Base-by-base conservation (phyloP, 257 asterid species). In the Agastache rugosa region DNA sequence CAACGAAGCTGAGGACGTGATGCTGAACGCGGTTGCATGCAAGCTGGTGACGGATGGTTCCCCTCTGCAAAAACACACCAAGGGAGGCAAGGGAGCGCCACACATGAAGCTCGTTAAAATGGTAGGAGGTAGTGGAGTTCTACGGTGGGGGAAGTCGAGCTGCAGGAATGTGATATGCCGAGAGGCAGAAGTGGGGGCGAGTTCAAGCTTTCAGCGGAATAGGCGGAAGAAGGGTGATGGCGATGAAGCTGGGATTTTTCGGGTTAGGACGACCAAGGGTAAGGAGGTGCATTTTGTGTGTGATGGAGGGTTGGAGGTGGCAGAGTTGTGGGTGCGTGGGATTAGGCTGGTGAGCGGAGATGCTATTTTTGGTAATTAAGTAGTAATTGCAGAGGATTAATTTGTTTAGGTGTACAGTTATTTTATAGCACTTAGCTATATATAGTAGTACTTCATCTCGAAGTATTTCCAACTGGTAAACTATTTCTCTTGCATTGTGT, bases 61-160 rank as follows among this genome's bases (percentile, higher is more conserved):
- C 14, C 45, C 2, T 35, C 79, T 89, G 23, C 62, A 54, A 44
- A 91, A 91, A 77, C 96, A 91, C 82, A 91, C 92, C 23, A 91
- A 83, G 78, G 89, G 93, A 70, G 97, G 97, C 37, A 91, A 83
- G 69, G 97, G 97, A 56, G 77, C 83, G 59, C 89, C 96, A 6
- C 97, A 91, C 31, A 19, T 17, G 75, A 91, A 91, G 85, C 47
- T 75, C 15, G 75, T 89, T n/a, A 79, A 77, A 48, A 86, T 91
- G 90, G 71, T 77, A 59, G 87, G 72, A 70, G 55, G 79, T 9
- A 39, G 51, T 0, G 97, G 94, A 19, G 79, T 85, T 41, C 77
- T 91, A 63, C 73, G 84, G 11, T 91, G 97, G 97, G 96, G 97
- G 20, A 86, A 86, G 27, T 86, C 96, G 0, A 83, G 82, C 29